Conservation (phyloP, 129 eudicot species). For the Chrysanthemum makinoi region DNA sequence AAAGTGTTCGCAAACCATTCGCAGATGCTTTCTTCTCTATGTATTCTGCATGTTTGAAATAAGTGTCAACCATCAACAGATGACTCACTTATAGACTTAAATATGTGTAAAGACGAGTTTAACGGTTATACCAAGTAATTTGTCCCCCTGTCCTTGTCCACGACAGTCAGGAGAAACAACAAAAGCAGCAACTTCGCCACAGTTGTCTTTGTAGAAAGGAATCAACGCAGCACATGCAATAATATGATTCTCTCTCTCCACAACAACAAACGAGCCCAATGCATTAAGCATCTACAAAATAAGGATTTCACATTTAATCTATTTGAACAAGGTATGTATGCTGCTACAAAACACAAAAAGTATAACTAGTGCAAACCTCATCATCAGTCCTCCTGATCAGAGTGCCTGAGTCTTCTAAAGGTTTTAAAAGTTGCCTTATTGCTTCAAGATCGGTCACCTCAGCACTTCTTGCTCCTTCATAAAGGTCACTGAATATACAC, state of each 20-base stretch:
- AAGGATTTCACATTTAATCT: neutral
- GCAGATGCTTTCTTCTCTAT: slow-evolving; percentile 69
- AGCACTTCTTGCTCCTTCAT: slow-evolving; percentile 71
- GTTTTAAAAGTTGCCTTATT: slow-evolving; percentile 50
- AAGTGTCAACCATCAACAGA: neutral
- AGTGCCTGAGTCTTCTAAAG: slow-evolving; percentile 62
- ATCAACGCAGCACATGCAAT: slow-evolving; percentile 84
- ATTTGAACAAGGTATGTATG: neutral
- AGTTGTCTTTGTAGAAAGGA: slow-evolving; percentile 61
- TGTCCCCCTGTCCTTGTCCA: slow-evolving; percentile 92
- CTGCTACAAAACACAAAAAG: neutral
- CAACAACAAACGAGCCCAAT: slow-evolving; percentile 52
- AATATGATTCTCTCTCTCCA: slow-evolving; percentile 52
- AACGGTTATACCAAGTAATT: slow-evolving; percentile 60
- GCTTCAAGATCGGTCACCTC: slow-evolving; percentile 42
- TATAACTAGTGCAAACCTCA: slow-evolving; percentile 31
- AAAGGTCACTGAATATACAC: slow-evolving; percentile 46
- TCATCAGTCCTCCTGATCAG: slow-evolving; percentile 55
- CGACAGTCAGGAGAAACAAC: slow-evolving; percentile 94
- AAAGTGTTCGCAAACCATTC: slow-evolving; percentile 53
- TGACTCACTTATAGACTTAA: neutral
- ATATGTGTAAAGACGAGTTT: neutral
- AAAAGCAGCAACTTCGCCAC: slow-evolving; percentile 81
- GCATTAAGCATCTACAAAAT: slow-evolving; percentile 42
- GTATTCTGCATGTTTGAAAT: slow-evolving; percentile 40